Evolutionary conservation across 2,329 filamentous ascomycete genomes (phyloP), one percentile per base, ranked within the genome.

Genomic region (Clonostachys rosea): DNA sequence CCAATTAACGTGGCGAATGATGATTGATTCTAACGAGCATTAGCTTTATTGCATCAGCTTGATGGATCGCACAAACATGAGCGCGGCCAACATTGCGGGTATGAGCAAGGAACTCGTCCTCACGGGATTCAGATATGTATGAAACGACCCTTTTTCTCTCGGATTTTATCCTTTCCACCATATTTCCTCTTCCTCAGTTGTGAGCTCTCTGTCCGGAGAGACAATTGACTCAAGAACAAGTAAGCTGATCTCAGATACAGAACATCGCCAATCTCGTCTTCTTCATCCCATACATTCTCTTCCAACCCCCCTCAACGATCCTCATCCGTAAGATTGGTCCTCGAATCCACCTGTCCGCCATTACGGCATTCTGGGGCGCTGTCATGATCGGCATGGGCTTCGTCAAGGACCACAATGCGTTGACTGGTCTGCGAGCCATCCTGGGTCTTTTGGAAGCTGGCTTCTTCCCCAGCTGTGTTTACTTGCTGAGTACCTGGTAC

Each of bases 41-140:
- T 30, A 30, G 24, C 24, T 30, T 68, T 91, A 91, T 64, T 89
- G 86, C 60, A 74, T 89, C 56, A 86, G 79, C 53, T 68, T 92
- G 49, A 88, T 92, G 81, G 89, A 94, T 59, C 75, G 89, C 34
- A 89, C 86, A 3, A 92, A 92, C 63, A 67, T 91, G 60, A 80
- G 80, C n/a, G 73, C 80, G 18, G 87, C 87, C 39, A 80, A 80
- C 42, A 85, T 92, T 60, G 87, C 89, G 17, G 88, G 78, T 45
- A 79, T 81, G 75, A 56, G 59, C 14, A 52, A 51, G 2, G 78
- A 81, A 43, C 63, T 82, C 24, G 42, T 58, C 4, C 62, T 82
- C 2, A 59, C 68, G 2, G 70, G 68, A 6, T 68, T 70, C 45
- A 67, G 72, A 58, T 76, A 75, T 43, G 71, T 74, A 54, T 39